These are phyloP conservation scores for Brassica incana DNA, from an alignment of 345 rosid genomes.

Conservation along the genomic window DNA sequence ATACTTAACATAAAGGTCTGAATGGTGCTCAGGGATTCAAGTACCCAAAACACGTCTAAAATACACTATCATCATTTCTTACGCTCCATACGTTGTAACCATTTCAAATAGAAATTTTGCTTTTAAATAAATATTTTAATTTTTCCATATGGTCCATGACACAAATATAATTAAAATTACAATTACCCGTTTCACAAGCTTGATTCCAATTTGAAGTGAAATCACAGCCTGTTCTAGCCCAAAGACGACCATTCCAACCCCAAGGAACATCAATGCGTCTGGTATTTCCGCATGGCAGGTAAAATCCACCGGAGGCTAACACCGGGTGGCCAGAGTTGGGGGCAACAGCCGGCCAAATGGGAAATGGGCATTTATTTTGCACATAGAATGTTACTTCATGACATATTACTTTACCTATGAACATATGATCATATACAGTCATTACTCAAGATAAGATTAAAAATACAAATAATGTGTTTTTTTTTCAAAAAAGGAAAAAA, in stretches of 20 bases:
- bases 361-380: constrained; percentile 78
- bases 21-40: background rate
- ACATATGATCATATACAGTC: background rate
- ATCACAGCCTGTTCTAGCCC: constrained; percentile 80
- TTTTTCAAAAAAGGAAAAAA: background rate
- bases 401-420: constrained; percentile 46
- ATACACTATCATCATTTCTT: background rate
- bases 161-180: background rate
- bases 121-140: background rate
- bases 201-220: constrained; percentile 57
- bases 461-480: background rate
- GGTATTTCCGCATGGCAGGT: constrained; percentile 51
- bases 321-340: constrained; percentile 72
- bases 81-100: background rate
- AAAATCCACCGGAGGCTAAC: constrained; percentile 70
- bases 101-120: background rate
- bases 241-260: constrained; percentile 76
- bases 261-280: constrained; percentile 49
- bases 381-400: constrained; percentile 55
- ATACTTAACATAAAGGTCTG: background rate
- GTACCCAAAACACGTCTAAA: background rate
- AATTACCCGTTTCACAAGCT: constrained; percentile 68
- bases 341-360: constrained; percentile 87
- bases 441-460: constrained; percentile 8
- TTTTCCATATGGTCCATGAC: background rate